These are phyloP conservation scores for Kluyveromyces lactis DNA, from an alignment of 805 yeast species.

Conservation along the genomic window DNA sequence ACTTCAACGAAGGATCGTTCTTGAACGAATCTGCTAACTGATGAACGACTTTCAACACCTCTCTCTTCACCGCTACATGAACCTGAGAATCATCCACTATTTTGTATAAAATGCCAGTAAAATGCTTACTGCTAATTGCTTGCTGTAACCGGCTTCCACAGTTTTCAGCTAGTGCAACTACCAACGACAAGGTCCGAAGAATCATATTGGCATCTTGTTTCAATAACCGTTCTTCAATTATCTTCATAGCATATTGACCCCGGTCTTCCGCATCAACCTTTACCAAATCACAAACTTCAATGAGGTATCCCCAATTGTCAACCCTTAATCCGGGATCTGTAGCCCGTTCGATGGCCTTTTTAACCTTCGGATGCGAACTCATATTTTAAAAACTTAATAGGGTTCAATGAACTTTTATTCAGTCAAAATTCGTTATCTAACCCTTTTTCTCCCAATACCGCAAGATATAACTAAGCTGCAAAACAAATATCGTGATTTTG, in stretches of 20 bases:
- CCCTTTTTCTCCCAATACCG: too few relatives aligned
- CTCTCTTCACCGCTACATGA: slow-evolving; percentile 59
- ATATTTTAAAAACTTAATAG: neutral
- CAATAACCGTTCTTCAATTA: slow-evolving; percentile 40
- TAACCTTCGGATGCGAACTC: slow-evolving; percentile 8
- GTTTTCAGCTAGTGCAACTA: slow-evolving; percentile 62
- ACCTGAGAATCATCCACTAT: slow-evolving; percentile 46
- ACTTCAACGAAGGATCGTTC: slow-evolving; percentile 66
- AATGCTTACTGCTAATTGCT: slow-evolving; percentile 50
- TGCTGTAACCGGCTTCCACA: slow-evolving; percentile 65
- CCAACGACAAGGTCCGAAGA: slow-evolving; percentile 45
- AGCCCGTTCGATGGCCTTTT: slow-evolving; percentile 35
- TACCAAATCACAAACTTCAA: slow-evolving; percentile 61
- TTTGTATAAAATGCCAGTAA: slow-evolving; percentile 39
- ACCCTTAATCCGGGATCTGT: slow-evolving; percentile 54
- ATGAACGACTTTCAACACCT: slow-evolving; percentile 56
- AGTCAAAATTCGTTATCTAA: too few relatives aligned
- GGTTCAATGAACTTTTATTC: too few relatives aligned
- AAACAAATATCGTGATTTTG: too few relatives aligned
- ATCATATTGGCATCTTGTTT: slow-evolving; percentile 57
- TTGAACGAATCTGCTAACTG: slow-evolving; percentile 60
- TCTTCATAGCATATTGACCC: slow-evolving; percentile 33
- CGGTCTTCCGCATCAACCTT: slow-evolving; percentile 52
- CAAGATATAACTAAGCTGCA: too few relatives aligned
- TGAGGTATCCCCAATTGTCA: slow-evolving; percentile 60